Evolutionary conservation across 2,329 filamentous ascomycete species (phyloP), one percentile per base, ranked within the genome.

Genomic region (Aureobasidium sp.): DNA sequence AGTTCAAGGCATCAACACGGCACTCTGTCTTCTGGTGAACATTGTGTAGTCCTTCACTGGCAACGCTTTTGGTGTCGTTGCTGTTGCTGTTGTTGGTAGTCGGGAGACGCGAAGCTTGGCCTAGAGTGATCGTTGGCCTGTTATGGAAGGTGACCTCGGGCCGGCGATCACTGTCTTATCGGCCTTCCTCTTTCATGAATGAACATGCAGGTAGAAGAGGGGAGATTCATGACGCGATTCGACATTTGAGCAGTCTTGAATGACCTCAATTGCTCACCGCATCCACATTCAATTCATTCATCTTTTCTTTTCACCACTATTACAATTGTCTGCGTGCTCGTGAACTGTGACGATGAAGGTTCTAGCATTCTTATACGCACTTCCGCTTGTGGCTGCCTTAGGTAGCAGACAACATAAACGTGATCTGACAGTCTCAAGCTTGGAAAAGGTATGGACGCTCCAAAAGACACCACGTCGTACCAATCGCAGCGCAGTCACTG

Each of bases 361-460:
- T 21, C 17, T 59, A 33, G 25, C 43, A 59, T 59, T 50, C 45
- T 59, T 59, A 59, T 25, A 27, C 13, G 45, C 40, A 13, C 45
- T 59, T 49, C 55, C 55, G 21, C 27, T 59, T 27, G 55, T 42
- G 0, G 23, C 55, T 50, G 55, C 55, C 5, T 10, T 50, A 7
- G 55, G 55, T n/a, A 59, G 55, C 35, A 49, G 45, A 42, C 35
- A 49, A n/a, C 23, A 33, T 11, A 59, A 50, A 35, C 43, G 55
- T 13, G 27, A 37, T 33, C 3, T 58, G 21, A n/a, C 21, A 13
- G n/a, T 25, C 19, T 57, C 29, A 25, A 25, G n/a, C 25, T 4
- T 59, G 10, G 11, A 49, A 19, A 59, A 59, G 55, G 55, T 59
- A 35, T 31, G 21, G n/a, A 11, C 9, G 7, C 17, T 29, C 17